Evolutionary conservation across 129 eudicot genomes (phyloP), one percentile per base, ranked within the genome.

Genomic region (Cynara cardunculus): DNA sequence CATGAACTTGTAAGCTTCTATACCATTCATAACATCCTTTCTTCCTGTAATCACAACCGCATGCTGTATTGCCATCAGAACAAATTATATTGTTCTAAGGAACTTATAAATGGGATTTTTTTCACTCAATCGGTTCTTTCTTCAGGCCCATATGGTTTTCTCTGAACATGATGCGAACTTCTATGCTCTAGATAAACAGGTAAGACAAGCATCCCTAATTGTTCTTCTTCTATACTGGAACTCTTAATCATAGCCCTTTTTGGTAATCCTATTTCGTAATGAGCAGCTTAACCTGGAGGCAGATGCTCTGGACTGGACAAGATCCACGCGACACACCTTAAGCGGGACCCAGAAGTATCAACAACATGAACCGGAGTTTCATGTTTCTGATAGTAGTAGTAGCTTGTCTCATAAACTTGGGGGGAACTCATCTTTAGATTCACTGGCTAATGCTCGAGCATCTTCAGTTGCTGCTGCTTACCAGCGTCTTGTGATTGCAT

Each of bases 381-480:
- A 79, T 67, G 81, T 71, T 35, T n/a, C 75, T 27, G 80, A 78
- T 79, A 9, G 74, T 76, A 53, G 30, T 44, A 80, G 49, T 19
- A 80, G 71, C 76, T 46, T 32, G 44, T 80, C 96, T 28, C 92
- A 80, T 61, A 94, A 91, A 80, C 96, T 94, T 80, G 98, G 97
- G 46, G 98, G 98, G 25, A 76, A 44, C 19, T 71, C 82, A 65
- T 49, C 87, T 11, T 53, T 87, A 35, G 80, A 18, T 80, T 86
- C 73, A 76, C 56, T 88, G 80, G 87, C 88, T 46, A 81, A 77
- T 84, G 97, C 97, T 49, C 96, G 97, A 74, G 88, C 84, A 25
- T 80, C 93, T 71, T 90, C 98, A 25, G 97, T 90, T 25, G 89
- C 90, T 84, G 98, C 98, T 69, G 98, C 98, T 78, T 91, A 88